Base-by-base conservation (phyloP, 768 basidiomycete species). In the Trametes meyenii region DNA sequence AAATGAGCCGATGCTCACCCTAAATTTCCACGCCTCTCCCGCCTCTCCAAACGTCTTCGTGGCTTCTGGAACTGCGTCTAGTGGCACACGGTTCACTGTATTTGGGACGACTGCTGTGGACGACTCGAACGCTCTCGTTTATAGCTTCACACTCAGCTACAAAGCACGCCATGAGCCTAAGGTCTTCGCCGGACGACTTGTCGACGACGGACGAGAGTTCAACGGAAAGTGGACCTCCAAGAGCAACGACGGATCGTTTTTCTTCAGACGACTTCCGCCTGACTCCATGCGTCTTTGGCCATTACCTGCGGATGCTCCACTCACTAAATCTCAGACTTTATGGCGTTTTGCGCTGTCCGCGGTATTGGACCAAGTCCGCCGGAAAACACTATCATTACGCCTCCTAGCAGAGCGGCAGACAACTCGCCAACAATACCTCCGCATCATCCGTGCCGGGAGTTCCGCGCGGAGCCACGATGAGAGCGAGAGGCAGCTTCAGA, bases 291-390 rank as follows among this genome's bases (percentile, higher is more conserved):
- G 70, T 21, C 72, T 70, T 61, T 72, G 70, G 64, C 75, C 75
- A 1, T 50, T 71, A 1, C 67, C 69, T 17, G 36, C 43, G 2
- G 67, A 63, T 14, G 49, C 72, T 33, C 38, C 61, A 17, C 50
- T 6, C 7, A 70, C 67, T 50, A 70, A 66, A 50, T 16, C 74
- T 16, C 63, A 65, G 3, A 67, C 70, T 0, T 60, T 73, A 17
- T 78, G 76, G 76, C 61, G 40, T 5, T 76, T 72, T 51, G 77
- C 75, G 0, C 56, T 67, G 3, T 40, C 49, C 0, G 71, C 73
- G n/a, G 63, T 72, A 7, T 40, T 52, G 36, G 58, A 70, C 50
- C 39, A 67, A 8, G 64, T 72, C 5, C 69, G 70, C 10, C 66
- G 63, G 21, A 56, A 66, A 35, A 24, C 48, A 5, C 74, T 71